A percentile compares a stretch with the other conserved stretches of the same genome.
Evolutionary conservation across 2,329 filamentous ascomycete genomes (phyloP).

Genomic region (Colletotrichum shisoi): DNA sequence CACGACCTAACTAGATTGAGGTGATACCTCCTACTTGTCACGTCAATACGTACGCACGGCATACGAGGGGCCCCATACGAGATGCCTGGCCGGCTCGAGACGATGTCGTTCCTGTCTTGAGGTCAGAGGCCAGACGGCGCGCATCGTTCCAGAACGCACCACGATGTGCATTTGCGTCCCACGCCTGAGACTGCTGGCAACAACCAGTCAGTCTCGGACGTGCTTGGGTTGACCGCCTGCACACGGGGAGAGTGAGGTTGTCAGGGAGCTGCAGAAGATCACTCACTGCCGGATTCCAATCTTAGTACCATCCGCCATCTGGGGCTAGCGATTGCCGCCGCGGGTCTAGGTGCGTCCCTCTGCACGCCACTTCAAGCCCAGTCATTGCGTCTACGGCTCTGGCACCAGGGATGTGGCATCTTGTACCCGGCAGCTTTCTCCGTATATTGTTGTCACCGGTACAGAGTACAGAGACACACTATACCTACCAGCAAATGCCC

Average conservation of each 20-base stretch:
- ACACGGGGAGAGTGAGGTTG: background rate
- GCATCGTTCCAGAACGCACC: constrained; percentile 10
- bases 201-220: background rate
- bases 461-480: no score
- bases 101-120: constrained; percentile 6
- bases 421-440: constrained; percentile 12
- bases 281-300: constrained; percentile 28
- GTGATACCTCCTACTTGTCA: background rate
- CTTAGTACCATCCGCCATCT: constrained; percentile 18
- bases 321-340: constrained; percentile 31
- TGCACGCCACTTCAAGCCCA: constrained; percentile 17
- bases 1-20: background rate
- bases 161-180: constrained; percentile 5
- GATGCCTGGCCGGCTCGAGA: constrained; percentile 8
- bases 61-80: constrained; percentile 1
- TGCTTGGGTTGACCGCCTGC: constrained; percentile 5
- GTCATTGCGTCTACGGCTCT: constrained; percentile 7
- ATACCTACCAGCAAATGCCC: background rate
- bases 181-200: constrained; percentile 15
- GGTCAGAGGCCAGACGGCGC: background rate
- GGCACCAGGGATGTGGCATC: constrained; percentile 21
- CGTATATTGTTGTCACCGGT: background rate
- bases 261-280: constrained; percentile 12
- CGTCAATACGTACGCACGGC: constrained; percentile 1
- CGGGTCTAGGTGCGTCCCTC: constrained; percentile 8